phyloP scores from a whole-genome alignment of 805 yeast species.

The Sporopachydermia quercuum region DNA sequence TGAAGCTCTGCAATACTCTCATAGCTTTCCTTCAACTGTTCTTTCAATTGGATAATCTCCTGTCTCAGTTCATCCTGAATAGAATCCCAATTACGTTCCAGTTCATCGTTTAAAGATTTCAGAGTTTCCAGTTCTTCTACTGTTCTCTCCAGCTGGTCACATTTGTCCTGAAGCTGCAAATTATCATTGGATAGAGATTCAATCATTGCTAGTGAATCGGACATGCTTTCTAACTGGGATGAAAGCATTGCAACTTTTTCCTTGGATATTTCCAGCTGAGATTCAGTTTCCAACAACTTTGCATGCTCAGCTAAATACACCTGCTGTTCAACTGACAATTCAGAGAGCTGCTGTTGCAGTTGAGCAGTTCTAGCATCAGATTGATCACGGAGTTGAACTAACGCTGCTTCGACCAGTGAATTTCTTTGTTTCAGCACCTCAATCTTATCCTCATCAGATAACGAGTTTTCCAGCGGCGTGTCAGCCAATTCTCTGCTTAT shows the following conservation, averaged over 20 bases:
- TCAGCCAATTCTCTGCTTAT: conserved; percentile 3
- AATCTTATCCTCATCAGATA: neutral
- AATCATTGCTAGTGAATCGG: conserved; percentile 21
- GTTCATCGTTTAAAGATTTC: conserved; percentile 34
- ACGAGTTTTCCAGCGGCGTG: neutral
- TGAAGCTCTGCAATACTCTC: conserved; percentile 13
- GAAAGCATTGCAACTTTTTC: conserved; percentile 8
- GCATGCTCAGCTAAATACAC: conserved; percentile 5
- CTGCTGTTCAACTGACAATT: conserved; percentile 9
- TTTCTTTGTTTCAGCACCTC: conserved; percentile 17
- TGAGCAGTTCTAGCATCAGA: conserved; percentile 10
- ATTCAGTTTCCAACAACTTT: neutral
- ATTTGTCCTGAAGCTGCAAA: conserved; percentile 19
- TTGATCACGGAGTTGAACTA: conserved; percentile 21
- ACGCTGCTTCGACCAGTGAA: conserved; percentile 27
- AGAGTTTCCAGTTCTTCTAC: conserved; percentile 38
- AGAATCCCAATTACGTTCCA: conserved; percentile 30
- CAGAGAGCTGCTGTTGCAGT: conserved; percentile 8
- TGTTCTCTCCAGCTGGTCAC: conserved; percentile 23
- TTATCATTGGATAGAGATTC: conserved; percentile 25
- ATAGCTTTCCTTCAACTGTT: conserved; percentile 7
- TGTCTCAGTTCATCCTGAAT: conserved; percentile 27
- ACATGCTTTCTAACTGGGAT: conserved; percentile 18
- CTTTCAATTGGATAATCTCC: conserved; percentile 20
- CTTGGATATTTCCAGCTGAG: conserved; percentile 1